Conservation (phyloP, 2,329 filamentous ascomycete species). For the Fulvia fulva region DNA sequence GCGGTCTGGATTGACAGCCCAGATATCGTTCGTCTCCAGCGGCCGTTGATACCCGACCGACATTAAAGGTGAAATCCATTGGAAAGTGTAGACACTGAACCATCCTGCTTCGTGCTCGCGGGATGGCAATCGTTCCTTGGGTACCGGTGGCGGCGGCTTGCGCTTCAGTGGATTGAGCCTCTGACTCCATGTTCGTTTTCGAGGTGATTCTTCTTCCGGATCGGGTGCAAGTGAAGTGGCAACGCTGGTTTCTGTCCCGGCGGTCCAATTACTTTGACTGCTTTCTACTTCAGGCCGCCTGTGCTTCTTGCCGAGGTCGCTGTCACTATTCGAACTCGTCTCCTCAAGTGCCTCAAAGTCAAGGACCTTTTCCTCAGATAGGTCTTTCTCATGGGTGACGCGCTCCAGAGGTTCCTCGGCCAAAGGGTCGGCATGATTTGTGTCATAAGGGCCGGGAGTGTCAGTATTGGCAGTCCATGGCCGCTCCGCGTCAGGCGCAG, state of each 20-base stretch:
- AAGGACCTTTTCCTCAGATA: conserved; percentile 33
- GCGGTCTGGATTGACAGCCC: conserved; percentile 78
- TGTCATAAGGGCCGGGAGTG: conserved; percentile 18
- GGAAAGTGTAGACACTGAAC: conserved; percentile 73
- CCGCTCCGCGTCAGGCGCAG: conserved; percentile 15
- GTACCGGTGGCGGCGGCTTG: conserved; percentile 52
- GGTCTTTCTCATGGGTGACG: conserved; percentile 35
- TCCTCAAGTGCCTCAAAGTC: conserved; percentile 28
- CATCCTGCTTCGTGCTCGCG: conserved; percentile 70
- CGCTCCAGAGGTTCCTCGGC: conserved; percentile 37
- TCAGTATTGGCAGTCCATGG: conserved; percentile 13
- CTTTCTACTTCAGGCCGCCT: conserved; percentile 16
- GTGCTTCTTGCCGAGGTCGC: conserved; percentile 21
- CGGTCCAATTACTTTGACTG: conserved; percentile 33
- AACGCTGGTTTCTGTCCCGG: conserved; percentile 31
- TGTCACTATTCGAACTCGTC: conserved; percentile 20
- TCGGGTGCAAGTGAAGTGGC: conserved; percentile 19
- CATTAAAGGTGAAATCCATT: conserved; percentile 92
- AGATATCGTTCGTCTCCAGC: conserved; percentile 81
- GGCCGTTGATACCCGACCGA: conserved; percentile 76
- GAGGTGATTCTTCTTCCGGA: conserved; percentile 21
- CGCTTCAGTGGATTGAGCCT: conserved; percentile 48
- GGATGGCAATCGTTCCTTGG: conserved; percentile 52
- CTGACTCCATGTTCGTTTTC: conserved; percentile 60
- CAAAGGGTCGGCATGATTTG: conserved; percentile 38